Conservation (phyloP, 1,284 basidiomycete species). For the Ustilago loliicola region DNA sequence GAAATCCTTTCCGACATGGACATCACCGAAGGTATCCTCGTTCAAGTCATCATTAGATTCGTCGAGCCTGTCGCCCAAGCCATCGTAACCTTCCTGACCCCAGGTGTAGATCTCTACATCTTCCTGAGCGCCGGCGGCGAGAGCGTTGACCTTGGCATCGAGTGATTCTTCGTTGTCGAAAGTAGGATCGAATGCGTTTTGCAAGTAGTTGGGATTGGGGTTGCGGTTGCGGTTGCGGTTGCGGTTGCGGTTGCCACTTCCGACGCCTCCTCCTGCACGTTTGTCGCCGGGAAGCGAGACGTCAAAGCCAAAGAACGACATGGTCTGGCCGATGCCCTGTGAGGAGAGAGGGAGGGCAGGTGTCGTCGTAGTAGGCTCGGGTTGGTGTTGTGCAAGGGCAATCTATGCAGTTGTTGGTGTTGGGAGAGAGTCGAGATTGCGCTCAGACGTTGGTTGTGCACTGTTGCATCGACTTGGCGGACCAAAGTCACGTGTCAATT, state of each 20-base stretch:
- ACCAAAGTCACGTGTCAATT: constrained; percentile 21
- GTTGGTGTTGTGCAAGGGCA: constrained; percentile 5
- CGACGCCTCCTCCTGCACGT: constrained; percentile 5
- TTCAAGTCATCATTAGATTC: constrained; percentile 73
- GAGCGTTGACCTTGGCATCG: constrained; percentile 72
- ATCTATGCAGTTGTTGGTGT: constrained; percentile 1
- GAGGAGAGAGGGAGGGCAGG: too few species aligned
- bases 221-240: not conserved
- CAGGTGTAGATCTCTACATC: constrained; percentile 88
- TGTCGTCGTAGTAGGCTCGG: constrained; percentile 1
- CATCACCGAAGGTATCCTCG: constrained; percentile 90
- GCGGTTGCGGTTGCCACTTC: not conserved
- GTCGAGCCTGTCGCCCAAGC: constrained; percentile 86
- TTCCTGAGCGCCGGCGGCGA: constrained; percentile 74
- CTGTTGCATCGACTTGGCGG: not conserved
- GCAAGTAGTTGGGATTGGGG: constrained; percentile 21
- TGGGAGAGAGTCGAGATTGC: not conserved
- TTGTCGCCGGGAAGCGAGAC: constrained; percentile 62
- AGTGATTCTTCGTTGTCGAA: constrained; percentile 63
- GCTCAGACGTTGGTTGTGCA: constrained; percentile 18
- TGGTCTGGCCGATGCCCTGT: too few species aligned
- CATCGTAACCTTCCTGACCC: constrained; percentile 89
- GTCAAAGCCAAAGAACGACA: constrained; percentile 71
- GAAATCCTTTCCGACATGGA: constrained; percentile 80
- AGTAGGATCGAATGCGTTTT: constrained; percentile 48